A percentile compares a stretch with the other conserved stretches of the same genome.
These are phyloP conservation scores for Rhodotorula sp. DNA, from an alignment of 1,284 basidiomycete species.

Conservation along the genomic window DNA sequence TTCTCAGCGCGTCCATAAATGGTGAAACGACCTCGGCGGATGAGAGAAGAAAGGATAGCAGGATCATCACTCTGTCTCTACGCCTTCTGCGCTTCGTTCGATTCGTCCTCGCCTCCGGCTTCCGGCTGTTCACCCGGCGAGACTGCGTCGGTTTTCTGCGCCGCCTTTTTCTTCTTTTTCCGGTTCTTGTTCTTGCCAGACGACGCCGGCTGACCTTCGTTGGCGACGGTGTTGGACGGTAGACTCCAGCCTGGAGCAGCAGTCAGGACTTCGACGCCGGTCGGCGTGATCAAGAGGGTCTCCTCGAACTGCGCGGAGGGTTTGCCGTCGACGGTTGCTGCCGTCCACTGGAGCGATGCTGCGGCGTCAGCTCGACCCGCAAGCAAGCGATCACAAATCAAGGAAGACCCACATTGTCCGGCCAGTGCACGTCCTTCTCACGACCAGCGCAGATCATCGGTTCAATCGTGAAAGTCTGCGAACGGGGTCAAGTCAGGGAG, in stretches of 20 bases:
- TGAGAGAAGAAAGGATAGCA: no score
- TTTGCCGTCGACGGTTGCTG: constrained; percentile 85
- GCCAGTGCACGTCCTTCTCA: constrained; percentile 46
- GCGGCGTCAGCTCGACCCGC: no score
- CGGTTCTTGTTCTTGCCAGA: background rate
- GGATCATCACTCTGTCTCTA: no score
- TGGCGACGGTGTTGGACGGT: constrained; percentile 13
- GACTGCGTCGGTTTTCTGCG: background rate
- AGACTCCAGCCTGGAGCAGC: constrained; percentile 51
- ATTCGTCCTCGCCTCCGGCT: no score
- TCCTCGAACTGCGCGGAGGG: constrained; percentile 85
- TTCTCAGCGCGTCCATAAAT: no score
- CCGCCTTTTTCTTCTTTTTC: background rate
- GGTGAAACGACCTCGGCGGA: no score
- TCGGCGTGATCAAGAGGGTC: constrained; percentile 88
- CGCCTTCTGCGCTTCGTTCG: no score
- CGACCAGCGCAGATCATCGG: constrained; percentile 90
- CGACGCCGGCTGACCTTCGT: background rate
- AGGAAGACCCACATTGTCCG: constrained; percentile 41
- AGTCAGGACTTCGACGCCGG: constrained; percentile 85
- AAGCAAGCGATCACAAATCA: no score
- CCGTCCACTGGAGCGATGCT: constrained; percentile 65
- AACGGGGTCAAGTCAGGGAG: background rate
- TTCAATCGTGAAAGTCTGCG: constrained; percentile 58
- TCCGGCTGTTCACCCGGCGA: no score